phyloP scores from a whole-genome alignment of 1,139 yeast species.

The Yamadazyma blattariae region DNA sequence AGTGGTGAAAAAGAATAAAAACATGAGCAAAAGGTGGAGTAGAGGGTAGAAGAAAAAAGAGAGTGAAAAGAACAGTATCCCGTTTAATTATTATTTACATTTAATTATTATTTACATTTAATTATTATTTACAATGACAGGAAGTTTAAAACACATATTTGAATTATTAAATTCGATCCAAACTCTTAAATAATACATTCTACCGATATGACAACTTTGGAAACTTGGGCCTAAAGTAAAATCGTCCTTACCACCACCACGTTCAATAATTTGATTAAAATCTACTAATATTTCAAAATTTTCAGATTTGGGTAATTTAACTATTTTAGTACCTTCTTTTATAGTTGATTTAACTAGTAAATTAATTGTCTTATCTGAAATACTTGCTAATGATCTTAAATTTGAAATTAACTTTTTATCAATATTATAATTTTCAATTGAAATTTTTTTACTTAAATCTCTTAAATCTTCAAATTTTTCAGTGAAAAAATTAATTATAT shows the following conservation, averaged over 20 bases:
- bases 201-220: constrained; percentile 34
- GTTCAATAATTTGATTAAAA: constrained; percentile 2
- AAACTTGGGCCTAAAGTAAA: constrained; percentile 38
- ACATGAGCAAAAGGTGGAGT: too few relatives aligned
- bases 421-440: constrained; percentile 24
- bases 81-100: too few relatives aligned
- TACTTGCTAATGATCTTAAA: constrained; percentile 25
- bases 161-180: constrained; percentile 27
- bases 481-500: constrained; percentile 23
- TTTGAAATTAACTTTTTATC: constrained; percentile 32
- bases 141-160: constrained; percentile 4
- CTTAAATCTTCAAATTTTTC: constrained; percentile 19
- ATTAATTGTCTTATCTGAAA: constrained; percentile 28
- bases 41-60: too few relatives aligned
- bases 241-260: constrained; percentile 8
- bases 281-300: constrained; percentile 10
- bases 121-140: constrained; percentile 4
- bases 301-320: constrained; percentile 3
- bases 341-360: not conserved
- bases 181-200: constrained; percentile 35
- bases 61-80: too few relatives aligned
- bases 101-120: too few relatives aligned
- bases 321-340: constrained; percentile 3
- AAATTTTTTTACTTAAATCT: constrained; percentile 19
- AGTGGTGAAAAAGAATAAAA: too few relatives aligned